Conservation (phyloP, 1,284 basidiomycete species). For the Coniferiporia sulphurascens region DNA sequence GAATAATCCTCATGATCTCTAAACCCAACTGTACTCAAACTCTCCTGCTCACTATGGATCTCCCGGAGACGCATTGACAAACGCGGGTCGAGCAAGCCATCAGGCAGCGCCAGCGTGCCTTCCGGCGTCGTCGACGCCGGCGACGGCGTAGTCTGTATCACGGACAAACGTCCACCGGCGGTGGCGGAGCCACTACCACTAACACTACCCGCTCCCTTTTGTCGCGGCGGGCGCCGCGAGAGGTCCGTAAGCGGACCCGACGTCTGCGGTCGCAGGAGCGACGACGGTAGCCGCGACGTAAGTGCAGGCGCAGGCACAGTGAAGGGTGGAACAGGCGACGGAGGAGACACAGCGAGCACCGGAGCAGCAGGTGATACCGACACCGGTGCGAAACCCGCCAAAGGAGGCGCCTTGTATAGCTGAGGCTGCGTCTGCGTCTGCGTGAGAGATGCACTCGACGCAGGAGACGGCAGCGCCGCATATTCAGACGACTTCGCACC, state of each 20-base stretch:
- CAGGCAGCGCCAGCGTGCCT: slow-evolving; percentile 28
- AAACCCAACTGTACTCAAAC: slow-evolving; percentile 33
- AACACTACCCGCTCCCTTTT: no score
- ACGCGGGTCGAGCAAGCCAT: slow-evolving; percentile 37
- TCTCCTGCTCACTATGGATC: slow-evolving; percentile 26
- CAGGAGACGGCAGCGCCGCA: neutral
- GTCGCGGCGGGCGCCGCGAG: neutral
- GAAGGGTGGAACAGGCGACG: slow-evolving; percentile 5
- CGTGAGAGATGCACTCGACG: neutral
- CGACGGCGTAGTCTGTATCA: slow-evolving; percentile 27
- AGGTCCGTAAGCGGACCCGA: slow-evolving; percentile 7
- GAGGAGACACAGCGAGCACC: neutral
- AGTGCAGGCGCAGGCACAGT: neutral
- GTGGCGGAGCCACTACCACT: neutral
- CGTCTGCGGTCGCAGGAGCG: neutral
- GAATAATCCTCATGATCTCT: slow-evolving; percentile 42
- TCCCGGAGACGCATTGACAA: slow-evolving; percentile 21
- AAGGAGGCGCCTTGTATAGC: neutral
- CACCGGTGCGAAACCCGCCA: neutral
- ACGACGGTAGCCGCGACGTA: neutral
- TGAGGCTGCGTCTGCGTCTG: neutral
- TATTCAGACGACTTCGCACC: neutral
- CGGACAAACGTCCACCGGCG: neutral
- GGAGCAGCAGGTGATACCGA: neutral
- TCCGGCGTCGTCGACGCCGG: slow-evolving; percentile 27